Percentiles rank a stretch among this genome's conserved stretches.
phyloP scores from a whole-genome alignment of 306 rosid species.

The Cucumis cinereus region DNA sequence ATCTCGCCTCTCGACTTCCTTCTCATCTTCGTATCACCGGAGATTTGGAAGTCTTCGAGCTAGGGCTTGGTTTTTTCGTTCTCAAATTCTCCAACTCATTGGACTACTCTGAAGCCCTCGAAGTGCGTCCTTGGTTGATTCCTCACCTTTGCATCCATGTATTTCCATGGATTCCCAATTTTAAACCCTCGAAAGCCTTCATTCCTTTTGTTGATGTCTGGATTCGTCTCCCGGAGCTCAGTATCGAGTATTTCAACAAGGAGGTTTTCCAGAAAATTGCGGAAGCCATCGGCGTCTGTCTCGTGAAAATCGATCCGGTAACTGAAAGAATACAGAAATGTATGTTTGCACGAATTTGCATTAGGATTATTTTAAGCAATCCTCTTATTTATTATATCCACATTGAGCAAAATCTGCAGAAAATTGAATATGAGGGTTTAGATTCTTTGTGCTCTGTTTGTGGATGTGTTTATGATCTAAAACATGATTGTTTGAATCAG shows the following conservation, averaged over 20 bases:
- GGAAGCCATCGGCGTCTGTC: not conserved
- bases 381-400: not conserved
- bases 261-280: not conserved
- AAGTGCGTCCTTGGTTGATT: not conserved
- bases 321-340: not conserved
- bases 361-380: not conserved
- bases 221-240: not conserved
- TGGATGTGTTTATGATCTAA: not conserved
- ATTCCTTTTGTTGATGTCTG: not conserved
- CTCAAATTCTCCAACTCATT: not conserved
- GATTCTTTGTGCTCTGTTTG: not conserved
- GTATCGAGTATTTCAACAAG: not conserved
- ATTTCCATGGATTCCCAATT: not conserved
- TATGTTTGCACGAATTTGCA: not conserved
- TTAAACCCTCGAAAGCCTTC: not conserved
- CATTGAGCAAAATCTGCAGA: not conserved
- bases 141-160: not conserved
- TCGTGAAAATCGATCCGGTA: slow-evolving; percentile 1
- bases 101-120: not conserved
- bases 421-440: not conserved
- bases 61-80: not conserved
- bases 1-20: not conserved
- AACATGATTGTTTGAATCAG: not conserved
- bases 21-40: not conserved
- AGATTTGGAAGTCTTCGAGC: not conserved